Base-by-base conservation (phyloP, 495 filamentous ascomycete genomes). In the Penicillium paradoxum region DNA sequence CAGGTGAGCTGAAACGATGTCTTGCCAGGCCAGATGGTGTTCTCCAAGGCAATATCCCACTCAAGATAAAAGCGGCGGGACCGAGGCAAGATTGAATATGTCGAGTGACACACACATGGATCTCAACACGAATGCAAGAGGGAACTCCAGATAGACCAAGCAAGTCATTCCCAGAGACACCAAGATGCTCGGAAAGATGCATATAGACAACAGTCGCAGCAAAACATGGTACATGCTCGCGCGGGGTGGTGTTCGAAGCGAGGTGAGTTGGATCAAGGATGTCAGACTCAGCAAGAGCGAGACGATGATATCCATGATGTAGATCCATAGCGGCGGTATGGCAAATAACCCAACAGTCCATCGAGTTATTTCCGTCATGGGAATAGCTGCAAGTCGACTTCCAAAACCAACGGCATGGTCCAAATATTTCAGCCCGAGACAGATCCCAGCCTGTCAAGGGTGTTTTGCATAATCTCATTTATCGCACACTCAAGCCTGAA, bases 401-500 rank as follows among this genome's bases (percentile, higher is more conserved):
- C 14, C 21, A 27, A 36, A 19, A 37, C 4, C 8, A 15, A 1
- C 7, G 18, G 15, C 17, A 13, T 19, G 4, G 25, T 18, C 15
- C n/a, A 13, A 29, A 15, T 14, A 4, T 30, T 27, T 27, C 24
- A 10, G 25, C 2, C 24, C 11, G 25, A 13, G 42, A 29, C 3
- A 22, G 18, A 8, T 15, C n/a, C 34, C 14, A 13, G 11, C 29
- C 1, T 21, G n/a, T 32, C n/a, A 8, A 30, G 45, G 14, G 4
- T 52, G 22, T 33, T 17, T 13, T 21, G 13, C 21, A 13, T 32
- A 30, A 17, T 43, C 9, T 44, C 24, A 27, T 15, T 24, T 9
- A 2, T 18, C 32, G 14, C 19, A 17, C 25, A 34, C 53, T 69
- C 62, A 75, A 24, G 71, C 71, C 55, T 72, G 65, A 15, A 76